Base-by-base conservation (phyloP, 2,329 filamentous ascomycete genomes). In the Aspergillus chevalieri region DNA sequence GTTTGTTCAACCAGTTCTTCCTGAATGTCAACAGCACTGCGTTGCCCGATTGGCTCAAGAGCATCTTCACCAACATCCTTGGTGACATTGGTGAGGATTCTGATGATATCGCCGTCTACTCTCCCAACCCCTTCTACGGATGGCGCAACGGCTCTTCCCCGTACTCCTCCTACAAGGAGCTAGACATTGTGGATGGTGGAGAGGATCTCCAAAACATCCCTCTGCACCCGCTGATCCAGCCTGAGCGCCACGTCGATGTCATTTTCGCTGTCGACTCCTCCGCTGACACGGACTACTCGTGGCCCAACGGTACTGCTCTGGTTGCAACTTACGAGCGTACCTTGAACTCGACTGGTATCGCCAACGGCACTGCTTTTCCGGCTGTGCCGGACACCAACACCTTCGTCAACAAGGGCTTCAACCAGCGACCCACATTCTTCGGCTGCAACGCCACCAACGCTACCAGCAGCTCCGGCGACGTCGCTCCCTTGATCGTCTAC, bases 1-100 rank as follows among this genome's bases (percentile, higher is more conserved):
- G 86, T 1, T 76, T 95, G 2, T 95, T 95, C 77, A 95, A 95
- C 71, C 75, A 83, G 58, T 79, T 87, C 57, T 70, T 93, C n/a
- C 73, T 89, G 3, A 69, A 80, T 12, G 74, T 91, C 49, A 78
- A 87, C 55, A 65, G 76, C 1, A 62, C 71, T 0, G 66, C 77
- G 30, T 57, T 80, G 6, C 75, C 74, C 2, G 63, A 64, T 8
- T 67, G 77, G 22, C 67, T 89, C 34, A 73, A 76, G 43, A 61
- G 71, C 5, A 75, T 78, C n/a, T 57, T 87, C 8, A 63, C 69
- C 1, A 56, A 65, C 21, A 64, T 89, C 2, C 71, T 90, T 2
- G 54, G 64, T 0, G 57, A 66, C 2, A 58, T 93, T 26, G 82
- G 81, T 15, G 49, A 77, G 1, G 73, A 76, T 21, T 74, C 85